A percentile compares a stretch with the other conserved stretches of the same genome.
Conservation (phyloP, 2,329 filamentous ascomycete species). For the Ophiobolus disseminans region DNA sequence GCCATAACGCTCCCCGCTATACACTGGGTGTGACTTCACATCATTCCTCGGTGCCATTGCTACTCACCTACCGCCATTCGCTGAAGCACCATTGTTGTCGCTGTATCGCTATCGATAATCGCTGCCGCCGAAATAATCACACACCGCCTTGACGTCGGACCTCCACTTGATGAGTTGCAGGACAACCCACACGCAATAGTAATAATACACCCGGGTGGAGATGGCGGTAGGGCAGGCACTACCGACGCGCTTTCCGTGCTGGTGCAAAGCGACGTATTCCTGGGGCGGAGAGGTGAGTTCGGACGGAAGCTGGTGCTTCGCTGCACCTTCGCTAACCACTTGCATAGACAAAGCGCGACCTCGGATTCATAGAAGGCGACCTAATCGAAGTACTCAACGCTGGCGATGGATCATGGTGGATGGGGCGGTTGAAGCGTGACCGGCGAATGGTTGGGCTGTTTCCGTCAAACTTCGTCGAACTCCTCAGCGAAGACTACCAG, state of each 20-base stretch:
- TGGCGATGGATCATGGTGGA: slow-evolving; percentile 98
- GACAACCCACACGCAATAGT: slow-evolving; percentile 10
- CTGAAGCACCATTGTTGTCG: slow-evolving; percentile 8
- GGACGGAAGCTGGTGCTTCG: slow-evolving; percentile 6
- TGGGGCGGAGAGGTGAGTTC: slow-evolving; percentile 78
- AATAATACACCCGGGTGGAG: slow-evolving; percentile 1
- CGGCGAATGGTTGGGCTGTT: slow-evolving; percentile 90
- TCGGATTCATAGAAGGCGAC: slow-evolving; percentile 97
- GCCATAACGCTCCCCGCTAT: slow-evolving; percentile 25
- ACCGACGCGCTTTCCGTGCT: slow-evolving; percentile 84
- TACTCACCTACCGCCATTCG: slow-evolving; percentile 13
- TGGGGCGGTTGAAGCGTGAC: slow-evolving; percentile 87
- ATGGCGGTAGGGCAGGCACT: slow-evolving; percentile 62
- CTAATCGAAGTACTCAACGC: slow-evolving; percentile 98
- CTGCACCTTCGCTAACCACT: slow-evolving; percentile 27
- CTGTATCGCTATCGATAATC: slow-evolving; percentile 2
- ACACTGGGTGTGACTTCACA: slow-evolving; percentile 16
- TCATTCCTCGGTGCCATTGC: slow-evolving; percentile 16
- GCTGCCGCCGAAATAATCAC: slow-evolving; percentile 17
- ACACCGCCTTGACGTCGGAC: slow-evolving; percentile 22
- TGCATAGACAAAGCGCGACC: slow-evolving; percentile 78
- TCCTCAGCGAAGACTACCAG: slow-evolving; percentile 84
- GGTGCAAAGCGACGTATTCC: slow-evolving; percentile 89
- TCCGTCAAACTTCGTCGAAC: slow-evolving; percentile 95
- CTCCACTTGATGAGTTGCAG: slow-evolving; percentile 27